Evolutionary conservation across 371 early-diverging fungal species (phyloP).

Genomic region (Mortierella sp.): DNA sequence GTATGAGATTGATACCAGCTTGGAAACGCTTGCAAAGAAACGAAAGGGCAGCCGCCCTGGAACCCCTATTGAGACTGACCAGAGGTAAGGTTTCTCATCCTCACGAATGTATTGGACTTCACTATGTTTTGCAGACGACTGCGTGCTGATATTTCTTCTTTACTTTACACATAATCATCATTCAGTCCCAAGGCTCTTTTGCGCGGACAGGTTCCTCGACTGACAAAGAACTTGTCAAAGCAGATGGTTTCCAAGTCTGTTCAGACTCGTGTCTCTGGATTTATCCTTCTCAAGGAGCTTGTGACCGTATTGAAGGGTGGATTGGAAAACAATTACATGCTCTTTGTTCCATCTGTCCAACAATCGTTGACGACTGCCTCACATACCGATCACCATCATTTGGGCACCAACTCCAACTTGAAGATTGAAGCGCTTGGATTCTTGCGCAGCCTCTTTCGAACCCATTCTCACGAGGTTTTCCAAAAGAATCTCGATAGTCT

Average conservation of each 20-base stretch:
- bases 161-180: not conserved
- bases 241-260: constrained; percentile 79
- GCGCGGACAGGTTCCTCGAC: constrained; percentile 66
- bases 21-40: constrained; percentile 42
- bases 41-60: constrained; percentile 54
- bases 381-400: constrained; percentile 59
- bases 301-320: constrained; percentile 79
- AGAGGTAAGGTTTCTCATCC: constrained; percentile 31
- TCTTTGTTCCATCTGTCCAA: constrained; percentile 80
- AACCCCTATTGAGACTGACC: constrained; percentile 58
- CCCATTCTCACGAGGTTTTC: constrained; percentile 69
- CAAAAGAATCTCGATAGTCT: constrained; percentile 65
- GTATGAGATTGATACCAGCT: constrained; percentile 32
- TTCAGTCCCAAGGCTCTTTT: constrained; percentile 65
- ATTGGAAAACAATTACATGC: constrained; percentile 68
- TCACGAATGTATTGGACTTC: not conserved
- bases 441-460: constrained; percentile 73
- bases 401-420: constrained; percentile 79
- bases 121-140: not conserved
- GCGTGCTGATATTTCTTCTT: not conserved
- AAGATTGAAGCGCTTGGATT: constrained; percentile 86
- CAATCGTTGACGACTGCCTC: constrained; percentile 64
- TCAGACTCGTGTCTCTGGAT: constrained; percentile 80
- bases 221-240: constrained; percentile 75
- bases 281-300: constrained; percentile 78